Base-by-base conservation (phyloP, 306 rosid genomes). In the Trichosanthes truncata region DNA sequence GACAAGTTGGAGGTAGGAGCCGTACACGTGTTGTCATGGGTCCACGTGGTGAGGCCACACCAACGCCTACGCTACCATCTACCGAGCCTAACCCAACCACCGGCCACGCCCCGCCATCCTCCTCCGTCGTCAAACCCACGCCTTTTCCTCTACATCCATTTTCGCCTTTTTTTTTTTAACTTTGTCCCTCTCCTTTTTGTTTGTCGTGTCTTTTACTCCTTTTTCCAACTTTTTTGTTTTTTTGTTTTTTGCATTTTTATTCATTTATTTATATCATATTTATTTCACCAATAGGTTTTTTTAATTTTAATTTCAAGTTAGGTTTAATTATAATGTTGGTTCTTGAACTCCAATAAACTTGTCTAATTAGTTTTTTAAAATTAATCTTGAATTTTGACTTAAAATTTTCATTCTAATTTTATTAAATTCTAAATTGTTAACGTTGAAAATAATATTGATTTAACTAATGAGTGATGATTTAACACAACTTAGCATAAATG, bases 11-110 rank as follows among this genome's bases (percentile, higher is more conserved):
- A 20, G 43, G 41, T 48, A 14, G 25, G 9, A 73, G 53, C 78
- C 78, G 60, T 73, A 73, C 43, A 73, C 43, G 60, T 73, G 78
- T 48, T 48, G n/a, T 73, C 41, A 15, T 13, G 78, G 76, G 21
- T 25, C 76, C 55, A 43, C n/a, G 69, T 62, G 68, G 68, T 1
- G 20, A 7, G 67, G 53, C 11, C 17, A 20, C 33, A 43, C 26
- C 51, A 9, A 66, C 18, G 48, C 29, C 74, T 35, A 66, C 74
- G 51, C 74, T 17, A 67, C 51, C 74, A 40, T 38, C 31, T 67
- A 40, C 74, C 51, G 18, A 5, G 71, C 11, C 71, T 63, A 63
- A 33, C 43, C 21, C 71, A 62, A 62, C 69, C 10, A 29, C 41
- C 69, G 21, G 41, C 67, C 18, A 26, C 66, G 3, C 18, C 35